These are phyloP conservation scores for Candida sp. DNA, from an alignment of 1,139 yeast species.

Conservation along the genomic window DNA sequence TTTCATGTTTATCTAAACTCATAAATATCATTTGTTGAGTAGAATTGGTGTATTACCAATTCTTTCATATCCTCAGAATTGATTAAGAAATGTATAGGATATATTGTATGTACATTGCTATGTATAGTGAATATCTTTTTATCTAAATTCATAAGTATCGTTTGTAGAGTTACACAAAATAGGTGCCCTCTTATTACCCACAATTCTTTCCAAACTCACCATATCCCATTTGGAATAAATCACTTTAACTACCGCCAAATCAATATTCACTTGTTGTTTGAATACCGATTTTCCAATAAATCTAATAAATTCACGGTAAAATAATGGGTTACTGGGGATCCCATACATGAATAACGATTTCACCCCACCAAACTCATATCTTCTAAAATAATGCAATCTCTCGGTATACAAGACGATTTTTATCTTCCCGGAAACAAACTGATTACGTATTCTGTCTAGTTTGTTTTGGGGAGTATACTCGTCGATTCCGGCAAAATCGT, in stretches of 20 bases:
- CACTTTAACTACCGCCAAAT: slow-evolving; percentile 62
- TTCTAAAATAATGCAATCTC: slow-evolving; percentile 87
- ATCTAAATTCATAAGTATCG: slow-evolving; percentile 73
- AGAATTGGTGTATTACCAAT: too few relatives aligned
- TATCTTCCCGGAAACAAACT: slow-evolving; percentile 60
- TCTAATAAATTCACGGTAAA: slow-evolving; percentile 71
- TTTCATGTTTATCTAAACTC: too few relatives aligned
- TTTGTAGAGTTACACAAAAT: slow-evolving; percentile 64
- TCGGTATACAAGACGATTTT: slow-evolving; percentile 85
- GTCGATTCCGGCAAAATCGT: slow-evolving; percentile 65
- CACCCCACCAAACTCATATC: slow-evolving; percentile 86
- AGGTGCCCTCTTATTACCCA: slow-evolving; percentile 77
- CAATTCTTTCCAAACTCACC: slow-evolving; percentile 73
- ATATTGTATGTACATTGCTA: too few relatives aligned
- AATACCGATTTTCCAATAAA: slow-evolving; percentile 49
- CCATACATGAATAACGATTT: slow-evolving; percentile 80
- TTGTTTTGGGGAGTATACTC: slow-evolving; percentile 79
- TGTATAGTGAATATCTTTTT: too few relatives aligned
- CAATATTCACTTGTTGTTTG: slow-evolving; percentile 50
- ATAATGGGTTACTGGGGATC: slow-evolving; percentile 79
- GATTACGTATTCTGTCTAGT: slow-evolving; percentile 66
- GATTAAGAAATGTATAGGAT: too few relatives aligned
- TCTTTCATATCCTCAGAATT: too few relatives aligned
- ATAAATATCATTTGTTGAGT: too few relatives aligned
- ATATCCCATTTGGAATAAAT: slow-evolving; percentile 83